These are phyloP conservation scores for Zygosaccharomyces kombuchaensis DNA, from an alignment of 805 yeast species.

Conservation along the genomic window DNA sequence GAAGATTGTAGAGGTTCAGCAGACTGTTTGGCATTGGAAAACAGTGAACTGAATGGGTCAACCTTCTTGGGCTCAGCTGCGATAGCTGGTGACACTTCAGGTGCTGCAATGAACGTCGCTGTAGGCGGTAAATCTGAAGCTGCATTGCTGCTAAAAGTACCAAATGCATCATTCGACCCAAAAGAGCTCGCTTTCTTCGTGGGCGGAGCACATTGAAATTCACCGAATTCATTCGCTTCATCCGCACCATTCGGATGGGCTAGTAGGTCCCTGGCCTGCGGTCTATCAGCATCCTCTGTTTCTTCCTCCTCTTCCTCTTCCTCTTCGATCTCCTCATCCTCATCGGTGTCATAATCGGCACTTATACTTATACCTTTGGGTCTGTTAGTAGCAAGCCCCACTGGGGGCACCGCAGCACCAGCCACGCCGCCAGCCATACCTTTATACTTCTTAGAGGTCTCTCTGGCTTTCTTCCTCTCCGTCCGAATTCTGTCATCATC, in stretches of 20 bases:
- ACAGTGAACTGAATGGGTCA: slow-evolving; percentile 72
- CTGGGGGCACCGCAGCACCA: slow-evolving; percentile 30
- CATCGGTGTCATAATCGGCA: slow-evolving; percentile 44
- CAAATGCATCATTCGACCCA: slow-evolving; percentile 20
- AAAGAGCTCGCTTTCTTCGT: slow-evolving; percentile 21
- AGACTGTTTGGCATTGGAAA: slow-evolving; percentile 57
- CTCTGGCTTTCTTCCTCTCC: slow-evolving; percentile 89
- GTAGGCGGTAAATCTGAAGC: slow-evolving; percentile 21
- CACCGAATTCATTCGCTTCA: slow-evolving; percentile 74
- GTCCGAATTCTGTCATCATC: slow-evolving; percentile 73
- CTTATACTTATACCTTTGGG: slow-evolving; percentile 33
- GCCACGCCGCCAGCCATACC: slow-evolving; percentile 67
- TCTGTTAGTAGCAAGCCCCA: slow-evolving; percentile 25
- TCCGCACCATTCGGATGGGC: slow-evolving; percentile 38
- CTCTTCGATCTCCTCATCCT: slow-evolving; percentile 38
- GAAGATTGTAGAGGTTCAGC: slow-evolving; percentile 15
- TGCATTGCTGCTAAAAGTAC: slow-evolving; percentile 3
- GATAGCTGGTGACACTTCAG: slow-evolving; percentile 35
- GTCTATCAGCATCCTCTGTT: slow-evolving; percentile 58
- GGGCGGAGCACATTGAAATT: slow-evolving; percentile 68
- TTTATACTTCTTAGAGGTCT: slow-evolving; percentile 74
- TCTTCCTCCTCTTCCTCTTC: slow-evolving; percentile 4
- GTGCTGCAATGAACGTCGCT: slow-evolving; percentile 19
- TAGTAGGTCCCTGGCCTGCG: neutral
- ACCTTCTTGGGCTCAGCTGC: slow-evolving; percentile 40